Base-by-base conservation (phyloP, 768 basidiomycete species). In the Mycena vitilis region DNA sequence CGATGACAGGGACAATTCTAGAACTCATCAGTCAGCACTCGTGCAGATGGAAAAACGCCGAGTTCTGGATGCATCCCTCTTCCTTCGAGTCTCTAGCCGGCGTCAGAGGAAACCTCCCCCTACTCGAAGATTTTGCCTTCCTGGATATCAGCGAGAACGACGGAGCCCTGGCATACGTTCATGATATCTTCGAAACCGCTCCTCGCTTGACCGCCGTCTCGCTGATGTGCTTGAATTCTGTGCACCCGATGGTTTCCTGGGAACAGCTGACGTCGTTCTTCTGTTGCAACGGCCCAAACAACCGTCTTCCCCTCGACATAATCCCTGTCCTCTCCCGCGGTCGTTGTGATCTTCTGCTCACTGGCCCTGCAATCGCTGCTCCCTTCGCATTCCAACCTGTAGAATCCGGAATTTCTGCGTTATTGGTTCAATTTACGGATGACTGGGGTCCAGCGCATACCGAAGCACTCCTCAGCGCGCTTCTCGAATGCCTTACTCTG, bases 21-120 rank as follows among this genome's bases (percentile, higher is more conserved):
- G 58, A 60, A 25, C 34, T 54, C n/a, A 36, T 69, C 2, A 40
- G 11, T 34, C 40, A 48, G 55, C 63, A 65, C 38, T 64, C 63
- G 9, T 12, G 15, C 25, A 56, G 63, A 22, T 69, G 67, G 67
- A 30, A 23, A 45, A 7, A 34, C 13, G 56, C 59, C 7, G 23
- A 37, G n/a, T 22, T 68, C 25, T 63, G 61, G 47, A 23, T 57
- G 2, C 5, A 67, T 22, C 45, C 44, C 4, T 18, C 1, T 9
- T 22, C 34, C 30, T 38, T 68, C 38, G 10, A 5, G 22, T 51
- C 62, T 22, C 55, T 68, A 9, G 45, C 20, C 40, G 36, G 12
- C 9, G 48, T 52, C 1, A 38, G 23, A 38, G 61, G 59, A 40
- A 47, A 57, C 40, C 25, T 68, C 18, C 54, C 60, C 4, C 30